Conservation (phyloP, 208 protist species). For the Wallacemonas sp. region DNA sequence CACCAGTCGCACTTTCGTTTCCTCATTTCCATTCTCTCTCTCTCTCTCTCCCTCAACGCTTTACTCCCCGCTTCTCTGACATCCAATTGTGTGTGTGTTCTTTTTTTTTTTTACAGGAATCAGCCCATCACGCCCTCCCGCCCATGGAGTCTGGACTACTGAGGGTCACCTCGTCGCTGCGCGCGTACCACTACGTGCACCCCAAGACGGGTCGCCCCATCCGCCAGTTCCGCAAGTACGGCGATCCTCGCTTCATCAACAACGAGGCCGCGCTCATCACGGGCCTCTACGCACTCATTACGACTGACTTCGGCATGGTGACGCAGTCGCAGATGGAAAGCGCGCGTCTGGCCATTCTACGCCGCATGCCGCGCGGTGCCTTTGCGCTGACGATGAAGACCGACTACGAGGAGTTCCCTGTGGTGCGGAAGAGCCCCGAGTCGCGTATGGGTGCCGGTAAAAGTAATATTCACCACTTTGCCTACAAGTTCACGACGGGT, state of each 20-base stretch:
- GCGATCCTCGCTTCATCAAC: constrained; percentile 90
- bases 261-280: constrained; percentile 87
- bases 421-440: constrained; percentile 88
- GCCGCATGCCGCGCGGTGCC: constrained; percentile 78
- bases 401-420: constrained; percentile 90
- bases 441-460: constrained; percentile 91
- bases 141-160: constrained; percentile 32
- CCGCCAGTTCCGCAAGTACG: constrained; percentile 81
- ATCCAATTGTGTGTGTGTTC: constrained; percentile 16
- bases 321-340: constrained; percentile 89
- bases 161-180: constrained; percentile 32
- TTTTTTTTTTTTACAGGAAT: not conserved
- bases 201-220: constrained; percentile 85
- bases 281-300: constrained; percentile 84
- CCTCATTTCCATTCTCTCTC: not conserved
- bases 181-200: constrained; percentile 90
- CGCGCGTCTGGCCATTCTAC: constrained; percentile 84
- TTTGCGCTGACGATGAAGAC: constrained; percentile 89
- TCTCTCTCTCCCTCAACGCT: not conserved
- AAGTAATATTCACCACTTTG: constrained; percentile 91
- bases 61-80: not conserved
- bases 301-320: constrained; percentile 90
- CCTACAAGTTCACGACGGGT: constrained; percentile 91
- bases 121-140: not conserved
- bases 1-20: not conserved